These are phyloP conservation scores for Fomitopsis pinicola DNA, from an alignment of 1,284 basidiomycete genomes.

Conservation along the genomic window DNA sequence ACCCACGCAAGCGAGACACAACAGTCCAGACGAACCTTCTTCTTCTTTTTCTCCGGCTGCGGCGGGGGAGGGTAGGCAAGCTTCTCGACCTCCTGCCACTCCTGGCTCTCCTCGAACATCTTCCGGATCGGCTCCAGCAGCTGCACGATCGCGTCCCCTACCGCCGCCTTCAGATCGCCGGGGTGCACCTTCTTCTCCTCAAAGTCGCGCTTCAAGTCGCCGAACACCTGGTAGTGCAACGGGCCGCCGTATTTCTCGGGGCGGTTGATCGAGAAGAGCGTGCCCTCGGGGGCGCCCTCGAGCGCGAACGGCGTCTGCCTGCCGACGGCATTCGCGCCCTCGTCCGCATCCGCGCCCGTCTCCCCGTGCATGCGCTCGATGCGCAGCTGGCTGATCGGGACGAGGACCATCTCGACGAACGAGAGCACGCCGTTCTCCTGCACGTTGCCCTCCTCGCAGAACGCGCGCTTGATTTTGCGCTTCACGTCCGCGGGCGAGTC, in stretches of 20 bases:
- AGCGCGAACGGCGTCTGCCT: slow-evolving; percentile 59
- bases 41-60: slow-evolving; percentile 61
- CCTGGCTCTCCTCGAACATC: slow-evolving; percentile 71
- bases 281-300: slow-evolving; percentile 73
- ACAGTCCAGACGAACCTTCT: slow-evolving; percentile 37
- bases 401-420: slow-evolving; percentile 86
- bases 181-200: slow-evolving; percentile 80
- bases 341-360: slow-evolving; percentile 34
- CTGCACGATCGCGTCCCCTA: slow-evolving; percentile 75
- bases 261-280: slow-evolving; percentile 78
- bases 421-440: slow-evolving; percentile 90
- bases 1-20: background rate
- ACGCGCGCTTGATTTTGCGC: slow-evolving; percentile 89
- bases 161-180: slow-evolving; percentile 83
- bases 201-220: slow-evolving; percentile 76
- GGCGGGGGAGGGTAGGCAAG: slow-evolving; percentile 83
- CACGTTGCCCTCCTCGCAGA: slow-evolving; percentile 93
- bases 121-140: slow-evolving; percentile 82
- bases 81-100: slow-evolving; percentile 79
- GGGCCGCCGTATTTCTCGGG: slow-evolving; percentile 84
- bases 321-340: slow-evolving; percentile 39
- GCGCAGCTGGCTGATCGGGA: slow-evolving; percentile 82
- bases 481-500: slow-evolving; percentile 82
- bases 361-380: slow-evolving; percentile 49
- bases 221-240: slow-evolving; percentile 71